Conservation (phyloP, 2,329 filamentous ascomycete species). For the Falciphora oryzae region DNA sequence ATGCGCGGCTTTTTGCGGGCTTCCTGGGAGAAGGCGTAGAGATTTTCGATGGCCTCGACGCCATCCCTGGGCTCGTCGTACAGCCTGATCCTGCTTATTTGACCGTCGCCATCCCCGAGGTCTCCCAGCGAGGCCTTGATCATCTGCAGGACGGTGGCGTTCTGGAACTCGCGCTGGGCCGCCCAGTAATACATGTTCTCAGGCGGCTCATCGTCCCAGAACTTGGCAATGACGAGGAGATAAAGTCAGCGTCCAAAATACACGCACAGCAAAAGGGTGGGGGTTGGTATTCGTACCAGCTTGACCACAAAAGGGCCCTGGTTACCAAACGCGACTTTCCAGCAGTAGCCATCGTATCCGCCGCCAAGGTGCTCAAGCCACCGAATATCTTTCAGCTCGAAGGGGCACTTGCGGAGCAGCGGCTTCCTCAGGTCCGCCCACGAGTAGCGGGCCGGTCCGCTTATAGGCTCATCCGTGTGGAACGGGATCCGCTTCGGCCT, state of each 20-base stretch:
- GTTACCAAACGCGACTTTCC: constrained; percentile 1
- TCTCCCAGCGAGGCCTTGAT: background rate
- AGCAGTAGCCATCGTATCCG: background rate
- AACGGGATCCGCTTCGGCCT: background rate
- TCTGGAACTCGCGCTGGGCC: constrained; percentile 3
- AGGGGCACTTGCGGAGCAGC: background rate
- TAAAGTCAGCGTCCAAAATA: background rate
- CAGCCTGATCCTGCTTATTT: background rate
- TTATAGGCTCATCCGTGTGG: background rate
- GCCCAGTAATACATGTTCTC: background rate
- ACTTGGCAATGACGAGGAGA: background rate
- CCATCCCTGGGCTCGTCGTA: background rate
- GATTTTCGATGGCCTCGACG: background rate
- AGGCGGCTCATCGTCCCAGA: background rate
- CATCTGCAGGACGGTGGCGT: constrained; percentile 3
- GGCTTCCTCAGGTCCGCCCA: background rate
- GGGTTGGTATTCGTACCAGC: background rate
- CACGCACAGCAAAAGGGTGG: background rate
- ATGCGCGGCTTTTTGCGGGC: background rate
- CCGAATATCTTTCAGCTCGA: constrained; percentile 4
- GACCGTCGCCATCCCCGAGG: background rate
- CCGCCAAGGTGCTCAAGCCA: background rate
- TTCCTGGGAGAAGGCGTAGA: constrained; percentile 1
- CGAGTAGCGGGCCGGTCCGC: background rate
- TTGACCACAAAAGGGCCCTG: constrained; percentile 3